Conservation (phyloP, 441 rosid species). For the Biscutella auriculata region DNA sequence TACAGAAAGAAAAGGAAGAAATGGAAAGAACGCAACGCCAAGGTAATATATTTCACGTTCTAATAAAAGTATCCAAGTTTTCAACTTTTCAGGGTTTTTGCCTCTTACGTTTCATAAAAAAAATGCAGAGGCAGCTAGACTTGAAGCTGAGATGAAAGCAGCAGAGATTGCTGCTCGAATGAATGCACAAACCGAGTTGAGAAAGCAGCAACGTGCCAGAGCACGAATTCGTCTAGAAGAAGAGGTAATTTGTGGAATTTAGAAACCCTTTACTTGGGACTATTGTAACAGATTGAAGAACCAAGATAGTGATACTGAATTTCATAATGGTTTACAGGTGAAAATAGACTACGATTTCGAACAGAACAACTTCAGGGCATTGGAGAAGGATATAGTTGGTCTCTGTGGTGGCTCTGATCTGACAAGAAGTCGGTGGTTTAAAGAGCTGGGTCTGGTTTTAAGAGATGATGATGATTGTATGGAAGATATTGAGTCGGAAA, state of each 20-base stretch:
- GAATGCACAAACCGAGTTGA: slow-evolving; percentile 46
- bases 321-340: neutral
- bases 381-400: neutral
- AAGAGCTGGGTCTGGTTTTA: slow-evolving; percentile 13
- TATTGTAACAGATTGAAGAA: neutral
- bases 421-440: neutral
- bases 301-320: neutral
- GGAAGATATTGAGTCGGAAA: neutral
- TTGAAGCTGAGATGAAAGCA: slow-evolving; percentile 59
- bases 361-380: neutral
- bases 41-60: slow-evolving; percentile 34
- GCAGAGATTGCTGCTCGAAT: slow-evolving; percentile 45
- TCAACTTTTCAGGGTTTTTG: neutral
- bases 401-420: neutral
- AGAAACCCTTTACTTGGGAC: neutral
- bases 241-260: slow-evolving; percentile 19
- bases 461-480: neutral
- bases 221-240: slow-evolving; percentile 31
- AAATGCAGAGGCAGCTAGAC: slow-evolving; percentile 48
- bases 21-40: slow-evolving; percentile 57
- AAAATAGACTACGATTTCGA: neutral
- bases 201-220: slow-evolving; percentile 35
- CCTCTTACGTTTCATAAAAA: neutral
- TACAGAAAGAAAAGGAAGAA: slow-evolving; percentile 58
- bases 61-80: neutral